Evolutionary conservation across 2,329 filamentous ascomycete species (phyloP).

Genomic region (Tolypocladium ovalisporum): DNA sequence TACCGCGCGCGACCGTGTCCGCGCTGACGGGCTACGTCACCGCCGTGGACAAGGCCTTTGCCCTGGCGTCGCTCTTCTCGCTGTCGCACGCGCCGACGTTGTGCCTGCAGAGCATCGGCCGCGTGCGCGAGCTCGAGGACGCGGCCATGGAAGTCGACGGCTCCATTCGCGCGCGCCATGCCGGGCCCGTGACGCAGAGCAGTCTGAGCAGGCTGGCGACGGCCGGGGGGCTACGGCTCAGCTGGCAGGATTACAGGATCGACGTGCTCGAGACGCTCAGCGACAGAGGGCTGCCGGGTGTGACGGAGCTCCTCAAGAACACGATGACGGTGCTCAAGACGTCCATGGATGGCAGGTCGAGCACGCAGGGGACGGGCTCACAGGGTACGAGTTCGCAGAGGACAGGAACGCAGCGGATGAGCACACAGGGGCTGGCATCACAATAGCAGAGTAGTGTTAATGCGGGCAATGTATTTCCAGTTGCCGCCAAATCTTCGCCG

Average conservation of each 20-base stretch:
- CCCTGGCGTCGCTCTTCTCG: conserved; percentile 41
- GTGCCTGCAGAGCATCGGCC: conserved; percentile 42
- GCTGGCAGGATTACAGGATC: conserved; percentile 66
- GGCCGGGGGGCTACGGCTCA: conserved; percentile 53
- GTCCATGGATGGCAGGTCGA: conserved; percentile 21
- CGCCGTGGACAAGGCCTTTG: conserved; percentile 33
- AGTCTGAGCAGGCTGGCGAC: conserved; percentile 52
- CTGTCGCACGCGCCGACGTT: conserved; percentile 49
- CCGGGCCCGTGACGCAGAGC: conserved; percentile 58
- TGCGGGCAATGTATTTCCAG: background rate
- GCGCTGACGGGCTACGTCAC: conserved; percentile 36
- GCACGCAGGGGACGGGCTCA: conserved; percentile 7
- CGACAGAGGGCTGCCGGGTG: conserved; percentile 49
- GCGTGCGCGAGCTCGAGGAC: conserved; percentile 47
- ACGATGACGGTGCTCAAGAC: conserved; percentile 68
- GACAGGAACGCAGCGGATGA: background rate
- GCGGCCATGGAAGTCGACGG: conserved; percentile 29
- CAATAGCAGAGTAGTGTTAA: conserved; percentile 1
- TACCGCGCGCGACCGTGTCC: conserved; percentile 32
- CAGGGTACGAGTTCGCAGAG: background rate
- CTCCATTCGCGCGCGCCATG: conserved; percentile 39
- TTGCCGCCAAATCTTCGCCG: background rate
- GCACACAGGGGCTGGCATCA: conserved; percentile 1
- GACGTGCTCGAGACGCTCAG: conserved; percentile 61
- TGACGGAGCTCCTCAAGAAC: conserved; percentile 64